Percentiles rank a stretch among this genome's conserved stretches.
Evolutionary conservation across 306 rosid genomes (phyloP).

Genomic region (Herpetospermum pedunculosum): DNA sequence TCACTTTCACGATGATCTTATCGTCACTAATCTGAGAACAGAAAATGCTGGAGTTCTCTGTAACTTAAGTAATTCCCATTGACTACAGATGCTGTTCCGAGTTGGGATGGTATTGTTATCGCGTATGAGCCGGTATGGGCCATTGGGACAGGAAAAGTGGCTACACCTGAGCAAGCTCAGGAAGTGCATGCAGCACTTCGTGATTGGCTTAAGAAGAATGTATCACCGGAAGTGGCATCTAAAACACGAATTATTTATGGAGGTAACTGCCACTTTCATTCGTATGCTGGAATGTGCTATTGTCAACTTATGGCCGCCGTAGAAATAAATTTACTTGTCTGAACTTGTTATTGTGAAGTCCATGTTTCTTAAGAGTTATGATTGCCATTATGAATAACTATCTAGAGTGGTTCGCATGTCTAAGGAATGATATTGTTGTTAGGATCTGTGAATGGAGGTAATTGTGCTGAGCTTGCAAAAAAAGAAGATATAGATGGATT

Average conservation of each 20-base stretch:
- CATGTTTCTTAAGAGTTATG: neutral
- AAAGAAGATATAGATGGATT: constrained; percentile 97
- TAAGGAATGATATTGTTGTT: neutral
- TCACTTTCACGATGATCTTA: constrained; percentile 8
- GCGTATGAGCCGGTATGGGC: constrained; percentile 99
- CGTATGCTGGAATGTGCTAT: neutral
- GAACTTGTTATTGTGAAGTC: neutral
- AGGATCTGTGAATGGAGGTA: constrained; percentile 97
- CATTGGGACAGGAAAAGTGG: constrained; percentile 98
- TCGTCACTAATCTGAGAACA: neutral
- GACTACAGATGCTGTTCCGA: constrained; percentile 70
- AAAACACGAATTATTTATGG: constrained; percentile 91
- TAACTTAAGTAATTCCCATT: constrained; percentile 6
- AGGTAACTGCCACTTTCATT: constrained; percentile 37
- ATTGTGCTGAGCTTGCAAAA: constrained; percentile 83
- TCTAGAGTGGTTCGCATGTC: neutral
- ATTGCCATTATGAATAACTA: neutral
- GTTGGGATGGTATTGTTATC: constrained; percentile 87
- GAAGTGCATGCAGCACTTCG: constrained; percentile 93
- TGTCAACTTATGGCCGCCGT: neutral
- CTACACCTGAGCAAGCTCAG: constrained; percentile 93
- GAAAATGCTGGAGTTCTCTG: neutral
- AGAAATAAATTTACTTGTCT: neutral
- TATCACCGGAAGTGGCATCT: constrained; percentile 84
- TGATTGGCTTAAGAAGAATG: constrained; percentile 76